Base-by-base conservation (phyloP, 1,284 basidiomycete genomes). In the Sanghuangporus sanghuang region DNA sequence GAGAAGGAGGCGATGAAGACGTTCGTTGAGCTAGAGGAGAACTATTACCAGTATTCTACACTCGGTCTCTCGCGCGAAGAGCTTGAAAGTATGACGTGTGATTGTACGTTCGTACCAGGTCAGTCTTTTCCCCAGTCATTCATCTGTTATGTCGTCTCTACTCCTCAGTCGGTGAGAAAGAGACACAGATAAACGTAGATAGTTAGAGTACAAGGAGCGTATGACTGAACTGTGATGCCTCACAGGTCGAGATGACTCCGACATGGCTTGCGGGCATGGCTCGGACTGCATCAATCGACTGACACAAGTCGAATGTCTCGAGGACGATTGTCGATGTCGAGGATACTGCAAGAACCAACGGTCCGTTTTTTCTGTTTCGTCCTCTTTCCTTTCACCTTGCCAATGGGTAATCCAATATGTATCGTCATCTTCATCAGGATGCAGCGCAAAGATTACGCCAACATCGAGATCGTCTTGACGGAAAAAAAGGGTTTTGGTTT, bases 241-340 rank as follows among this genome's bases (percentile, higher is more conserved):
- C 16, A 46, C 71, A 89, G 86, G 79, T 67, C 73, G 79, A 23
- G 86, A 91, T 69, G 79, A 82, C 66, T 78, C 78, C 12, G 79
- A 82, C 63, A 78, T 77, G 63, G 93, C 95, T 6, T 99, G 96
- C 75, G 93, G 94, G n/a, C 85, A 87, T 58, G 81, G 86, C 65
- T 93, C 93, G 23, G 92, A 95, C 75, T 99, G 97, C 75, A 98
- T 99, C 80, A 99, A 99, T 75, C 85, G 95, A 64, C 85, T 98
- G 64, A 97, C 97, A 32, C 96, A 98, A 76, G 94, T 99, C 32
- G 96, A 99, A 75, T 99, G 96, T 78, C 75, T 96, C 23, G 79
- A 86, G 16, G 89, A 85, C 56, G 94, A 97, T 69, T 99, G 96
- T 77, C 84, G 89, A 46, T 96, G 94, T 78, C 81, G 87, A 53